phyloP scores from a whole-genome alignment of 371 early-diverging fungal genomes.

The Mucor lusitanicus region DNA sequence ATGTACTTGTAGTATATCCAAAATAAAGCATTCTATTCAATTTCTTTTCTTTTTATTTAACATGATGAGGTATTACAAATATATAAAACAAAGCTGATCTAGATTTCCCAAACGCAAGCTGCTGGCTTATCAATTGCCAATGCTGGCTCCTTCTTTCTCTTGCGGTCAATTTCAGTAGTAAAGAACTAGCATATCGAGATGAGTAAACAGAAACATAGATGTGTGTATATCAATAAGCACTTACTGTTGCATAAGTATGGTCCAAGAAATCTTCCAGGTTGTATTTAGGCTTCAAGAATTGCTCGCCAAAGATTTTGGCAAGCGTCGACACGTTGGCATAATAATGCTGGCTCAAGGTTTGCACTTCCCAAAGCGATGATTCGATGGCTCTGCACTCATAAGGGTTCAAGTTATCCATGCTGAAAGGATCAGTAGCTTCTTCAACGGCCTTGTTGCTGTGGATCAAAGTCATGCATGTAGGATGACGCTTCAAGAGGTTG shows the following conservation, averaged over 20 bases:
- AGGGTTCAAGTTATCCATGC: constrained; percentile 69
- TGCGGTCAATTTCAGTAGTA: constrained; percentile 65
- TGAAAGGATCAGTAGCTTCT: constrained; percentile 68
- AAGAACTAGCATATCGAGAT: constrained; percentile 53
- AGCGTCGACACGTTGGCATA: constrained; percentile 83
- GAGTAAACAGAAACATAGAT: neutral
- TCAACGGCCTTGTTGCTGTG: constrained; percentile 58
- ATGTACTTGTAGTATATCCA: neutral
- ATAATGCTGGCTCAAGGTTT: constrained; percentile 82
- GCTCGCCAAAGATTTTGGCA: constrained; percentile 83
- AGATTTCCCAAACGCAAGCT: constrained; percentile 36
- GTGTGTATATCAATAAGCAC: constrained; percentile 6
- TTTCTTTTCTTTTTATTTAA: neutral
- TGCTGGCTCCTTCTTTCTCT: constrained; percentile 71
- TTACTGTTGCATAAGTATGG: constrained; percentile 82
- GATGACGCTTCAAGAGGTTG: constrained; percentile 89
- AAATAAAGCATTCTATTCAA: neutral
- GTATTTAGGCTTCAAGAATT: constrained; percentile 83
- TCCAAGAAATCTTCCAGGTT: constrained; percentile 93
- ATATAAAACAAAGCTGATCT: neutral
- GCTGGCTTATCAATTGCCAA: constrained; percentile 64
- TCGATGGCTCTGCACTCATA: constrained; percentile 79
- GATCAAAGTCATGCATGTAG: constrained; percentile 84
- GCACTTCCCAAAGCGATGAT: constrained; percentile 92
- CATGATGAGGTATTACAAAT: constrained; percentile 1